Evolutionary conservation across 1,139 yeast species (phyloP).

Genomic region (Kurtzmaniella quercitrusa): DNA sequence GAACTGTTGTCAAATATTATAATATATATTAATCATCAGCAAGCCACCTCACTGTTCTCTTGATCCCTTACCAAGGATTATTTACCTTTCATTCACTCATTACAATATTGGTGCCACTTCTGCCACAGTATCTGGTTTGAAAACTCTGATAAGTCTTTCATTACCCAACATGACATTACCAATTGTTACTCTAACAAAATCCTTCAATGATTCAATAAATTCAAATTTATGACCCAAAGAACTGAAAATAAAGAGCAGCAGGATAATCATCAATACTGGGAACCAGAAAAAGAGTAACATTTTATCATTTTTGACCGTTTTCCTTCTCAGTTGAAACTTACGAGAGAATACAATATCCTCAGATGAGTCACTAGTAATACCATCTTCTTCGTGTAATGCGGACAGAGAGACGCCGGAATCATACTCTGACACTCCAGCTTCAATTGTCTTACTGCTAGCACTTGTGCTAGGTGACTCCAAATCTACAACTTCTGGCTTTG

Average conservation of each 20-base stretch:
- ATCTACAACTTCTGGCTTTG: slow-evolving; percentile 11
- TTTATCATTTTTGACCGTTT: slow-evolving; percentile 73
- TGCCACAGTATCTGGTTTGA: slow-evolving; percentile 17
- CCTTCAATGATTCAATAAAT: slow-evolving; percentile 39
- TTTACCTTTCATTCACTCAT: neutral
- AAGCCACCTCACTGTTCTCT: neutral
- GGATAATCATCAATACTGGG: slow-evolving; percentile 54
- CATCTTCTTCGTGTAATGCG: slow-evolving; percentile 21
- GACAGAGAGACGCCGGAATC: slow-evolving; percentile 7
- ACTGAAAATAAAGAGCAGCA: slow-evolving; percentile 49
- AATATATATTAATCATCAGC: neutral
- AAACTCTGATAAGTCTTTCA: slow-evolving; percentile 60
- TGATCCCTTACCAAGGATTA: neutral
- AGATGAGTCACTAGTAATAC: slow-evolving; percentile 43
- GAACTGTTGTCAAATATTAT: neutral
- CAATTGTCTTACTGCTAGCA: slow-evolving; percentile 7
- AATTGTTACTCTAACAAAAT: slow-evolving; percentile 45
- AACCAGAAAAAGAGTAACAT: slow-evolving; percentile 89
- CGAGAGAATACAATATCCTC: slow-evolving; percentile 52
- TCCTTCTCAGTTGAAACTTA: slow-evolving; percentile 50
- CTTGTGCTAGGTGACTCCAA: slow-evolving; percentile 9
- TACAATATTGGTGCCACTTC: neutral
- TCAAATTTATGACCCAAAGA: slow-evolving; percentile 48
- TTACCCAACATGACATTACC: slow-evolving; percentile 67
- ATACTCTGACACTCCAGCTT: slow-evolving; percentile 9